Percentiles rank a stretch among this genome's conserved stretches.
Conservation (phyloP, 768 basidiomycete genomes). For the Tylopilus plumbeoviolaceoides region DNA sequence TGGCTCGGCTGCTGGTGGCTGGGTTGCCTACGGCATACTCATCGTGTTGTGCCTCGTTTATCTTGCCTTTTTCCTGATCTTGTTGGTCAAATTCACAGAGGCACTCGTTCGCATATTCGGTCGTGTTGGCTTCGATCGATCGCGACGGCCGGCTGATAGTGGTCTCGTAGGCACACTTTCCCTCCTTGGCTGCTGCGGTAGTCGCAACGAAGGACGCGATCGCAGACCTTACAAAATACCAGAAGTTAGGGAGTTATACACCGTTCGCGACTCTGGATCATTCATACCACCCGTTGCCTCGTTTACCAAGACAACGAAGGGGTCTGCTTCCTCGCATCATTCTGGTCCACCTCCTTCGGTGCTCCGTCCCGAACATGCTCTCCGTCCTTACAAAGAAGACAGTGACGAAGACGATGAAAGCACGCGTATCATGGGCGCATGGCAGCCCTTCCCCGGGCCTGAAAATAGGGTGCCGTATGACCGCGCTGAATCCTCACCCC, state of each 20-base stretch:
- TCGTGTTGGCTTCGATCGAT: constrained; percentile 79
- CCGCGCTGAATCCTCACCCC: constrained; percentile 24
- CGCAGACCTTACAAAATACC: constrained; percentile 24
- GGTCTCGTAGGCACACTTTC: constrained; percentile 86
- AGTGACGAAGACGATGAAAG: constrained; percentile 66
- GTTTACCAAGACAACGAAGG: constrained; percentile 26
- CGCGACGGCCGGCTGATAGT: constrained; percentile 72
- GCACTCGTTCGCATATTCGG: constrained; percentile 75
- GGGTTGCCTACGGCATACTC: constrained; percentile 93
- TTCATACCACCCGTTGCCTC: constrained; percentile 42
- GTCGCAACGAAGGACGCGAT: constrained; percentile 36
- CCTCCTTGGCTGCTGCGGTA: constrained; percentile 61
- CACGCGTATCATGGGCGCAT: constrained; percentile 92
- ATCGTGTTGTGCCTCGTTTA: constrained; percentile 80
- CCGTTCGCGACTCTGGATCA: constrained; percentile 42
- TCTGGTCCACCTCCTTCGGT: constrained; percentile 64
- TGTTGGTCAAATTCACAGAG: constrained; percentile 82
- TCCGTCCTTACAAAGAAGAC: constrained; percentile 72
- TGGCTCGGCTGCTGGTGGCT: constrained; percentile 74
- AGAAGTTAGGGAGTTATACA: constrained; percentile 27
- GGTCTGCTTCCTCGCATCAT: constrained; percentile 32
- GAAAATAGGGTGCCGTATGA: constrained; percentile 22
- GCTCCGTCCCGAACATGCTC: constrained; percentile 74
- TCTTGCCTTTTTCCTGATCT: constrained; percentile 75
- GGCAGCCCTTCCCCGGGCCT: constrained; percentile 66